Base-by-base conservation (phyloP, 306 rosid species). In the Citrullus amarus region DNA sequence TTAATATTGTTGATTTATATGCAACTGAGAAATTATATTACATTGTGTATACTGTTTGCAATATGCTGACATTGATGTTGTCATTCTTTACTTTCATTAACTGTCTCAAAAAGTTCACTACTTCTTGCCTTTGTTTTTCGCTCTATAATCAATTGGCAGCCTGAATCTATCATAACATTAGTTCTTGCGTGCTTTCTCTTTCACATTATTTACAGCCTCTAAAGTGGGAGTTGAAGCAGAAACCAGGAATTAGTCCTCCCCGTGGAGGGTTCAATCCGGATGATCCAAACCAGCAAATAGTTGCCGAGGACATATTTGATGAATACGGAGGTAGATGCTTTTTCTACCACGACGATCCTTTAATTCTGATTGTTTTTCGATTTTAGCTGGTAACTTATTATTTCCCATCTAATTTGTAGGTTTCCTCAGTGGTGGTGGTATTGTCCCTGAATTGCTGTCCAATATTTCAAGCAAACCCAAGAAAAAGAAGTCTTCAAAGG, bases 191-290 rank as follows among this genome's bases (percentile, higher is more conserved):
- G 36, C 10, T 78, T 39, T 20, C 28, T 30, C 25, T 80, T 68
- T 53, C 8, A 66, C 55, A 46, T 76, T 55, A 60, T 80, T 65
- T 83, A 82, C 92, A 95, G 98, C 93, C 96, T 82, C 82, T 95
- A 51, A 95, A 89, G 89, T 95, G 98, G 98, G 98, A 95, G 82
- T 93, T 95, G 77, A 95, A 95, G 91, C 97, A 95, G 87, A 92
- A 83, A 85, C 98, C 98, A n/a, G 98, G 98, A 84, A 91, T 92
- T 43, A 95, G 98, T 82, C 98, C 98, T 78, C 98, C 98, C 32
- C 98, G 93, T 41, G 98, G 98, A 89, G 98, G 98, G 55, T 95
- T 95, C 80, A 87, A 81, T 60, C 84, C 88, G 9, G 98, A 95
- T 77, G 98, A 95, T 68, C 98, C 97, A 72, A 95, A 95, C 87